A percentile compares a stretch with the other conserved stretches of the same genome.
phyloP scores from a whole-genome alignment of 768 basidiomycete species.

The Mycena pura region DNA sequence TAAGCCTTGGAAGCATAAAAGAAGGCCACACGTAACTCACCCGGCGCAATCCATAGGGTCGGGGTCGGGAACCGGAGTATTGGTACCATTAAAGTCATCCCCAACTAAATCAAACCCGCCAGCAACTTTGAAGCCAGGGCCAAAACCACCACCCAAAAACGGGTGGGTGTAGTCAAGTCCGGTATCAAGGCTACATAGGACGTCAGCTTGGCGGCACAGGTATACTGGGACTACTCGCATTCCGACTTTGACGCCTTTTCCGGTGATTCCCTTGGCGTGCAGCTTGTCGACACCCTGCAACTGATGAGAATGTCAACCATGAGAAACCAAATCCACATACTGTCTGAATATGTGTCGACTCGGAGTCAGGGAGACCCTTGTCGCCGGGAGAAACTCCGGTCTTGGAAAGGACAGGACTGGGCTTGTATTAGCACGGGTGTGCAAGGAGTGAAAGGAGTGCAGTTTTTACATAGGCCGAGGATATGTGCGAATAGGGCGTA shows the following conservation, averaged over 20 bases:
- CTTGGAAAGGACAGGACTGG: slow-evolving; percentile 48
- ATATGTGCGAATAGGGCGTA: slow-evolving; percentile 59
- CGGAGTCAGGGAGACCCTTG: slow-evolving; percentile 51
- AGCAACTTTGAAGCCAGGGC: slow-evolving; percentile 56
- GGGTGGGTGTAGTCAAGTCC: slow-evolving; percentile 65
- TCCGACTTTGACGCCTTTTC: slow-evolving; percentile 71
- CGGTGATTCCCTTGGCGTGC: slow-evolving; percentile 66
- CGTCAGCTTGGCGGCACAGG: slow-evolving; percentile 18
- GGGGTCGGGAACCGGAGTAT: slow-evolving; percentile 55
- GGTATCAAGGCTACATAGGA: slow-evolving; percentile 19
- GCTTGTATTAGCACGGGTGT: background rate
- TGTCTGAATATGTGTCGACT: slow-evolving; percentile 61
- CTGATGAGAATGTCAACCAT: background rate
- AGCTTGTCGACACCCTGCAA: slow-evolving; percentile 66
- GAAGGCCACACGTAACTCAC: slow-evolving; percentile 27
- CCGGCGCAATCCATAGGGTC: slow-evolving; percentile 59
- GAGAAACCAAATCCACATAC: slow-evolving; percentile 37
- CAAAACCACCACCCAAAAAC: slow-evolving; percentile 58
- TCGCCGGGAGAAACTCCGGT: slow-evolving; percentile 47
- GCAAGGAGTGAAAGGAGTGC: background rate
- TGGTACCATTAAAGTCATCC: slow-evolving; percentile 57
- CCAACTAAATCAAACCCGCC: slow-evolving; percentile 68
- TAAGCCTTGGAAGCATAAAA: background rate
- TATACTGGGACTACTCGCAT: slow-evolving; percentile 49
- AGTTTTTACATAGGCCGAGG: slow-evolving; percentile 48